Base-by-base conservation (phyloP, 306 rosid genomes). In the Oemleria cerasiformis region DNA sequence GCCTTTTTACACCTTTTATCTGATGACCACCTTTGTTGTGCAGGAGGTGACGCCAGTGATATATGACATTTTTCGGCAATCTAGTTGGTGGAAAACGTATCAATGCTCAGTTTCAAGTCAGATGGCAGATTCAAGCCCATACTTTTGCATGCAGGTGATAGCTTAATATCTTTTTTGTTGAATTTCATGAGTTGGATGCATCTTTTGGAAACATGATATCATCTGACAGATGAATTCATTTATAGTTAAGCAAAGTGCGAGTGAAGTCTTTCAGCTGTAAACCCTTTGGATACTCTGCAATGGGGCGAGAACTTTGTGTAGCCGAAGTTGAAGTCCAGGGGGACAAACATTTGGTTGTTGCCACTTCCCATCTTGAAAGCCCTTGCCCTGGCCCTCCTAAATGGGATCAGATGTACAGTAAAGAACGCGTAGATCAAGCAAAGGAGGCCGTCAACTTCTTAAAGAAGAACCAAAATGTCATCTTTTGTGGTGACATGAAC, bases 361-460 rank as follows among this genome's bases (percentile, higher is more conserved):
- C 97, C 45, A 93, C 97, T 39, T 91, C 91, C 91, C 98, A 93
- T 86, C 94, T 93, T 21, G 98, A 91, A 81, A 93, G 98, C 75
- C 98, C 98, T 55, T 81, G 85, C 72, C 98, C 97, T 0, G 91
- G 54, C 8, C 98, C 97, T 41, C 98, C 98, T 0, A 93, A 71
- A 63, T 91, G 92, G 92, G 89, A 93, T 85, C 98, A 93, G 73
- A 93, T 93, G 98, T 91, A 40, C 72, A 91, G 94, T 88, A 87
- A 88, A 87, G 96, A 93, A 78, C 92, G 97, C 15, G 95, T 89
- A 21, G 85, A 74, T 60, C 98, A 91, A 77, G 98, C 95, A 9
- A 81, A 71, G 43, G 96, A 84, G 81, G 92, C 96, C 21, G 4
- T 91, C 44, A 76, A 78, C 77, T 36, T 84, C 66, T 90, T 94